Evolutionary conservation across 1,139 yeast species (phyloP).

Genomic region (Magnusiomyces tetraspermus): DNA sequence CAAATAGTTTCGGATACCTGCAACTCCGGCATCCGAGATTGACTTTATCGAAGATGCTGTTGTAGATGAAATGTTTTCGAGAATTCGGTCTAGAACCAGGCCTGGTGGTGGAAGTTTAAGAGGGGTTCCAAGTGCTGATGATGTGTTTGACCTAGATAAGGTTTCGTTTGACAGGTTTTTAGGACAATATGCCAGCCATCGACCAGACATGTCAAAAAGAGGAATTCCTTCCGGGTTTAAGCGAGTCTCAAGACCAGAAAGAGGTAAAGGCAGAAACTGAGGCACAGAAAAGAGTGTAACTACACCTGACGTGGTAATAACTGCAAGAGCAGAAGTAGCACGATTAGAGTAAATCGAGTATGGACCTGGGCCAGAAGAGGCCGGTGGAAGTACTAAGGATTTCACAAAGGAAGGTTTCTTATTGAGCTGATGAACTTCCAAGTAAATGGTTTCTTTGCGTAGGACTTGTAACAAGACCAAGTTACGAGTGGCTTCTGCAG

Average conservation of each 20-base stretch:
- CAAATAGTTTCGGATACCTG: conserved; percentile 24
- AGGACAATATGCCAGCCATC: conserved; percentile 25
- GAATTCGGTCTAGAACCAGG: conserved; percentile 24
- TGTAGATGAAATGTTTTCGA: conserved; percentile 23
- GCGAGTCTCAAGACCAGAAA: conserved; percentile 22
- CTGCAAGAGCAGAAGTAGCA: conserved; percentile 16
- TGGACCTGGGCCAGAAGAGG: conserved; percentile 23
- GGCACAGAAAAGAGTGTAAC: conserved; percentile 18
- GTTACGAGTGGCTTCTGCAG: conserved; percentile 3
- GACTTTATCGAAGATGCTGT: conserved; percentile 27
- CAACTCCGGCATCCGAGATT: conserved; percentile 26
- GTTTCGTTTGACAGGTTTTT: conserved; percentile 6
- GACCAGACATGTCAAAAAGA: conserved; percentile 21
- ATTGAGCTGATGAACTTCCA: conserved; percentile 19
- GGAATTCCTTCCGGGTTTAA: conserved; percentile 21
- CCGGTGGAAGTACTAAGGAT: conserved; percentile 22
- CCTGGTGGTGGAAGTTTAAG: conserved; percentile 27
- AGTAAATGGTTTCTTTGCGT: conserved; percentile 14
- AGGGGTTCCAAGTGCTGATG: conserved; percentile 19
- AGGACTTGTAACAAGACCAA: conserved; percentile 19
- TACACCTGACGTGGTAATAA: conserved; percentile 19
- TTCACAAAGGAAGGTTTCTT: conserved; percentile 15
- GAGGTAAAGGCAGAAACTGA: conserved; percentile 17
- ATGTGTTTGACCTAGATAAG: neutral
- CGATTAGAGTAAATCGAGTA: conserved; percentile 13